Base-by-base conservation (phyloP, 2,329 filamentous ascomycete species). In the Sporothrix schenckii region DNA sequence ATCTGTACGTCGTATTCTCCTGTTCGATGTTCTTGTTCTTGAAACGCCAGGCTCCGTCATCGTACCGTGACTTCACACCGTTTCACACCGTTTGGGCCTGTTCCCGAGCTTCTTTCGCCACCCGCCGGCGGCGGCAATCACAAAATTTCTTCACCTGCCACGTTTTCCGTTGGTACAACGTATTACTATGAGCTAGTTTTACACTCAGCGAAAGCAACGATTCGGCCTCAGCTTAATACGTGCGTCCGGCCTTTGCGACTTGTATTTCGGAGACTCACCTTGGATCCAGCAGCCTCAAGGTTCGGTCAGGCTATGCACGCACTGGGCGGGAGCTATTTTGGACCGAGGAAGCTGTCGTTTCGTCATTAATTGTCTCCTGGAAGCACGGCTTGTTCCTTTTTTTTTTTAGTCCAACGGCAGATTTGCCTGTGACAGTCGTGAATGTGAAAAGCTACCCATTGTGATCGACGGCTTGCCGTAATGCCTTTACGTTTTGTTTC, bases 251-350 rank as follows among this genome's bases (percentile, higher is more conserved):
- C 10, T 14, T 19, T 61, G 58, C 47, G 47, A 21, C 10, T 39
- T 21, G 16, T 19, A 16, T 21, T 21, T 53, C 27, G 27, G 27
- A 30, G 27, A 30, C 27, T 66, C 50, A 67, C 49, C 65, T 53
- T 67, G 49, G 19, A 3, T n/a, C 44, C n/a, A 44, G n/a, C 19
- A 16, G 16, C 3, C 13, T 41, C 9, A 7, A 7, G 24, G 44
- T 21, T 47, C 14, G 41, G 60, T 41, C 24, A 50, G 21, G 60
- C 60, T 65, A 65, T 65, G 30, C 44, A 34, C 41, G 50, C 61
- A 50, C 63, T 47, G 47, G 21, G 49, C 66, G 66, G 52, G 66
- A 58, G 66, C 66, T 68, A 56, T 49, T 58, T 58, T 68, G 52
- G 66, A n/a, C 66, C 66, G 66, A 47, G 39, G 52, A 56, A 44